Base-by-base conservation (phyloP, 306 rosid genomes). In the Cicer pinnatifidum region DNA sequence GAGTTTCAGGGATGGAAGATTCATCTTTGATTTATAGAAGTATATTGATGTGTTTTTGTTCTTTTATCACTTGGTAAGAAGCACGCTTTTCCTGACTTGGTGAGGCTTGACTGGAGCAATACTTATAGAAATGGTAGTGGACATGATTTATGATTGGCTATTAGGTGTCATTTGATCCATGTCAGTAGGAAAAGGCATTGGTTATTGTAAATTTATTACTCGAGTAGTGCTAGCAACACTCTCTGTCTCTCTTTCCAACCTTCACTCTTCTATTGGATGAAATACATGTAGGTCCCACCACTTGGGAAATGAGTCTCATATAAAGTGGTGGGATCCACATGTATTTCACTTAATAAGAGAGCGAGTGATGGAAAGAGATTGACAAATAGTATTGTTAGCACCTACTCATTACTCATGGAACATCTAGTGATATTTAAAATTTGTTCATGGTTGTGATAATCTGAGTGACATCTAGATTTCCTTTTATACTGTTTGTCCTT, bases 371-470 rank as follows among this genome's bases (percentile, higher is more conserved):
- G 33, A 28, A 28, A 28, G 33, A 28, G 33, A 28, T 28, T 28
- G 33, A 28, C 33, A 28, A 28, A 28, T 28, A 28, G 4, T 28
- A 4, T 28, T 28, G 33, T 28, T 28, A 28, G 33, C 33, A 28
- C 33, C 4, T 28, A 28, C 33, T 28, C 33, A 28, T 28, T 51
- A 15, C 57, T 51, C 6, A 48, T 48, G 62, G n/a, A 50, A 50
- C 35, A 40, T 71, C 23, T 73, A 53, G 39, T 47, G 66, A 45
- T 61, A 46, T 56, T 56, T 37, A 56, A 50, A 65, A 78, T 4
- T 60, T 80, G 50, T 59, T 71, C 61, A 6, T 72, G 75, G 61
- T 61, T 72, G 11, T 65, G 59, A 53, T 83, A 66, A 59, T 44
- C 59, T 45, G 5, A 6, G 50, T 74, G 37, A 17, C 77, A 76